phyloP scores from a whole-genome alignment of 2,329 filamentous ascomycete species.

The Fusarium bactridioides region DNA sequence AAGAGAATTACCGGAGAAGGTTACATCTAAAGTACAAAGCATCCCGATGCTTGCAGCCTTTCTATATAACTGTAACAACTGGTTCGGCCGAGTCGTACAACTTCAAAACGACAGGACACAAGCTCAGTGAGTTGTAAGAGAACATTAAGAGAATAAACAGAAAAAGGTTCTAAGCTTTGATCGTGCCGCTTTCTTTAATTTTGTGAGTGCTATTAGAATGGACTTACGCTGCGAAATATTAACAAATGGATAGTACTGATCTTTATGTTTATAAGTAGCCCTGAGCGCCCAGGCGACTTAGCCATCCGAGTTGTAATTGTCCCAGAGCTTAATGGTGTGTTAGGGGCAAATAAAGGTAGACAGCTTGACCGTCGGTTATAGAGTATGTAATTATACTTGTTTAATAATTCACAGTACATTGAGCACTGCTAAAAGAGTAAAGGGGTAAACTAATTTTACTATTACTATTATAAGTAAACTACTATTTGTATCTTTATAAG shows the following conservation, averaged over 20 bases:
- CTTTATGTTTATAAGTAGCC: rapidly evolving
- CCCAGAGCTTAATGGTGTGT: too few relatives aligned
- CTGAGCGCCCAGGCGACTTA: rapidly evolving
- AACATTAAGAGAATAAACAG: too few relatives aligned
- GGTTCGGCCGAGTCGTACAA: background rate
- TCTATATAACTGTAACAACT: background rate
- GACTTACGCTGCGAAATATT: background rate
- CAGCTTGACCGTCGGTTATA: too few relatives aligned
- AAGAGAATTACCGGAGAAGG: rapidly evolving
- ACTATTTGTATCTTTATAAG: too few relatives aligned
- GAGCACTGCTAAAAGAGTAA: too few relatives aligned
- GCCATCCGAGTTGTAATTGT: rapidly evolving
- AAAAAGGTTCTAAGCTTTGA: background rate
- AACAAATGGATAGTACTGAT: background rate
- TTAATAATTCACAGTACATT: too few relatives aligned
- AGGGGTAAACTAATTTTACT: too few relatives aligned
- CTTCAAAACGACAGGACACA: background rate
- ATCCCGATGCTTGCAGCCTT: background rate
- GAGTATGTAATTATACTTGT: too few relatives aligned
- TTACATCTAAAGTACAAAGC: rapidly evolving
- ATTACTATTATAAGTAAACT: too few relatives aligned
- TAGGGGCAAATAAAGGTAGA: too few relatives aligned
- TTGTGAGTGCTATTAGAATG: background rate
- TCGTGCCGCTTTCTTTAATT: background rate
- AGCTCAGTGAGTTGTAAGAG: background rate